Evolutionary conservation across 2,329 filamentous ascomycete genomes (phyloP), one percentile per base, ranked within the genome.

Genomic region (Penicillium expansum): DNA sequence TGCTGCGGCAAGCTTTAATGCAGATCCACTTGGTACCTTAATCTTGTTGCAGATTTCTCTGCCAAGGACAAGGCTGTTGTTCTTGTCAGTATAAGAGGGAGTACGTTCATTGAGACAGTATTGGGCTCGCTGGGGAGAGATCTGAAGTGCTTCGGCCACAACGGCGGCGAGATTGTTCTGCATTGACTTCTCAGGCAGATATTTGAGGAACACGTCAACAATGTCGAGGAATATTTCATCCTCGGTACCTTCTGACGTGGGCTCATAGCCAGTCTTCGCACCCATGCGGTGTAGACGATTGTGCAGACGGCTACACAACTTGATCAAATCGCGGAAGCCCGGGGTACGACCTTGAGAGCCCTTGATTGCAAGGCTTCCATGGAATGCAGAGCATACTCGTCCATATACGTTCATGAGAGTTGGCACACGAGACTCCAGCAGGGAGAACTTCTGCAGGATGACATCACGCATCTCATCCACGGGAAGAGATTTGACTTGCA

Each of bases 221-320:
- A 92, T 90, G 70, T 99, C 94, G 77, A 96, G 84, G 68, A 97
- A 97, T 74, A 97, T 96, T 66, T 89, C 86, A 67, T 97, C 89
- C 62, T 85, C 81, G 0, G 84, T 84, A 1, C 83, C 83, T 66
- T 93, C 89, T n/a, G 81, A 85, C 22, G 92, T 84, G 0, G 87
- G 80, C 70, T 94, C 89, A 20, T 84, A 80, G 11, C 86, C 85
- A 24, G 83, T 88, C 62, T 82, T 87, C 22, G 85, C 85, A 1
- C 86, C 84, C 16, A 77, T 60, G 30, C 67, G 71, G 54, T 81
- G 69, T 22, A 97, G 77, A 16, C 91, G 83, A 50, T 83, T 80
- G 49, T 86, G 81, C 22, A 97, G 79, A 57, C 94, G 85, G 45
- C 86, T 84, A 67, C 92, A 96, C 88, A 94, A 96, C 71, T 97